Evolutionary conservation across 805 yeast species (phyloP), one percentile per base, ranked within the genome.

Genomic region (Lachancea nothofagi): DNA sequence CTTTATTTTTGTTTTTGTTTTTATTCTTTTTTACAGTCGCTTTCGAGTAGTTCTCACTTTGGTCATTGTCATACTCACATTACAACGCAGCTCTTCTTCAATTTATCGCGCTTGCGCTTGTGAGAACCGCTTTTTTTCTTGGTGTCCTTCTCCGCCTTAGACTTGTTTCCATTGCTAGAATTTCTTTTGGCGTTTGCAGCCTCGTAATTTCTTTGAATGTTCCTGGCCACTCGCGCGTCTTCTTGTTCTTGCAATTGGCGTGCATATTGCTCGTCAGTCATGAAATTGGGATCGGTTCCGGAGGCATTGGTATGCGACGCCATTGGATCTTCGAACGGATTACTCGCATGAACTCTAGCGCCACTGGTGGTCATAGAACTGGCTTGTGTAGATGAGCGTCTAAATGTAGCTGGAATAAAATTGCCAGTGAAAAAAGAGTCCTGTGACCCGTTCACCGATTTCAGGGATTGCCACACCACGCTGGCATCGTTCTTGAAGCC

Each of bases 401-500:
- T 47, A 21, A 48, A 40, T 26, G 47, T 46, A 1, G 69, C 55
- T 1, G 80, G 80, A 6, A 68, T 57, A 48, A 85, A 85, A 14
- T 67, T 70, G 2, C 93, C 95, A 10, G 76, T 74, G 57, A 75
- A 78, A 50, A 80, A 84, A 20, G 69, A 65, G 53, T 85, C 94
- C n/a, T 76, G 77, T 1, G 68, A 61, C 0, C 96, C 96, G 31
- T 71, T 70, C 2, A 78, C 71, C 2, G 85, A 75, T 35, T 71
- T 72, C 29, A 90, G 62, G 1, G 83, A 74, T 55, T 84, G 89
- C 97, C 97, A 90, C 6, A 86, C 85, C 14, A 83, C 72, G n/a
- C 71, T 64, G 1, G 47, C 46, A 29, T 69, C 66, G 17, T 55
- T 44, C 31, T 49, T 54, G 51, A 77, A 82, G 3, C 93, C 87